phyloP scores from a whole-genome alignment of 208 protist species.

The Angomonas ambiguus region DNA sequence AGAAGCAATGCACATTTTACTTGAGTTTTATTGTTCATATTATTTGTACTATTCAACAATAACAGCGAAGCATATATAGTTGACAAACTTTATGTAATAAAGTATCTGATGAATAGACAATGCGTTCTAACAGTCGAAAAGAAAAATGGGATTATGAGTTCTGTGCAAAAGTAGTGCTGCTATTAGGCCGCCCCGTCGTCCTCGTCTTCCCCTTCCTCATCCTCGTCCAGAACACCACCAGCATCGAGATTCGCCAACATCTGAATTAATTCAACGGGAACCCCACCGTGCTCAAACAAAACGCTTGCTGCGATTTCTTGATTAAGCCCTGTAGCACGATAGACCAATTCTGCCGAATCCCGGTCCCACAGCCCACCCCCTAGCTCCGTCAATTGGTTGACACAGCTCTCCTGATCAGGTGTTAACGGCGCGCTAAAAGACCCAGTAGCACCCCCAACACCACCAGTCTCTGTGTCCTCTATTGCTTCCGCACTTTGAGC shows the following conservation, averaged over 20 bases:
- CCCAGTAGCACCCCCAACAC: not conserved
- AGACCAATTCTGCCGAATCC: slow-evolving; percentile 63
- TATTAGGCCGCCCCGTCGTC: slow-evolving; percentile 23
- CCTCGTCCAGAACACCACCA: slow-evolving; percentile 13
- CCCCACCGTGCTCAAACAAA: slow-evolving; percentile 65
- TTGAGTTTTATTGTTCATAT: too few species aligned
- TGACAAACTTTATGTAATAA: not conserved
- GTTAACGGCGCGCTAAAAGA: not conserved
- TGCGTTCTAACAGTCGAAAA: too few species aligned
- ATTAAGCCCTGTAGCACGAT: slow-evolving; percentile 56
- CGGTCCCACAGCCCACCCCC: slow-evolving; percentile 79
- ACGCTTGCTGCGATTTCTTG: slow-evolving; percentile 77
- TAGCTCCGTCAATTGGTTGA: slow-evolving; percentile 66
- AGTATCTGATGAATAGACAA: not conserved
- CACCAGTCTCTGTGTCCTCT: slow-evolving; percentile 5
- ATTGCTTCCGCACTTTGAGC: not conserved
- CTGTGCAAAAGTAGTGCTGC: not conserved
- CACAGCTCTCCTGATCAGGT: slow-evolving; percentile 28
- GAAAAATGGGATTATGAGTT: slow-evolving; percentile 8
- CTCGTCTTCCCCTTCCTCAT: slow-evolving; percentile 23
- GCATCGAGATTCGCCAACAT: slow-evolving; percentile 26
- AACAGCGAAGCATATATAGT: too few species aligned
- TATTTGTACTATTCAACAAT: too few species aligned
- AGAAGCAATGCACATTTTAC: too few species aligned
- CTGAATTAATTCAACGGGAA: slow-evolving; percentile 40